Percentiles rank a stretch among this genome's conserved stretches.
Conservation (phyloP, 129 eudicot genomes). For the Deinandra increscens region DNA sequence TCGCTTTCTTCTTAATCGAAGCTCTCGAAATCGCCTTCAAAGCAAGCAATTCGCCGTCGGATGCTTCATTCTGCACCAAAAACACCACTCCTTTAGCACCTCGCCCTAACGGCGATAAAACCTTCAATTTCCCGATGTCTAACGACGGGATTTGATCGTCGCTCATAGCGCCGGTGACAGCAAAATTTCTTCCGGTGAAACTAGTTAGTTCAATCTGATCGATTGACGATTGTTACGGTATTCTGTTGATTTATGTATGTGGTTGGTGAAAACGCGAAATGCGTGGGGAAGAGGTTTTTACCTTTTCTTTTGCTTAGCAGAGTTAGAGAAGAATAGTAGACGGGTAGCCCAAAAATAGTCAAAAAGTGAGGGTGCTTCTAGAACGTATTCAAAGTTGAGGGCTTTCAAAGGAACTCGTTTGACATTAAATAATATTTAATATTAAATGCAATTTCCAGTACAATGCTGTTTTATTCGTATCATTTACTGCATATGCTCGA, state of each 20-base stretch:
- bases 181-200: background rate
- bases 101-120: constrained; percentile 66
- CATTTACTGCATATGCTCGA: no score
- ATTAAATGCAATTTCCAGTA: constrained; percentile 5
- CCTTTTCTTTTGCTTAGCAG: background rate
- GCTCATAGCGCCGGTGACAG: constrained; percentile 48
- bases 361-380: constrained; percentile 23
- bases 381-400: constrained; percentile 30
- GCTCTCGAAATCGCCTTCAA: constrained; percentile 66
- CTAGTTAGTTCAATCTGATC: background rate
- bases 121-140: constrained; percentile 42
- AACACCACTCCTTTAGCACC: constrained; percentile 99
- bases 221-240: background rate
- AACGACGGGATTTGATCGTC: constrained; percentile 33
- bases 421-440: background rate
- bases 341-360: constrained; percentile 1
- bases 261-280: constrained; percentile 11
- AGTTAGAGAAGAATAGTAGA: background rate
- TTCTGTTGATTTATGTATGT: constrained; percentile 14
- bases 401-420: constrained; percentile 5
- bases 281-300: constrained; percentile 27
- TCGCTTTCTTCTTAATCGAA: constrained; percentile 44
- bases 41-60: constrained; percentile 48
- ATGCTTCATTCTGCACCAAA: constrained; percentile 42
- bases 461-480: background rate